Evolutionary conservation across 1,139 yeast genomes (phyloP).

Genomic region (Geotrichum siamense): DNA sequence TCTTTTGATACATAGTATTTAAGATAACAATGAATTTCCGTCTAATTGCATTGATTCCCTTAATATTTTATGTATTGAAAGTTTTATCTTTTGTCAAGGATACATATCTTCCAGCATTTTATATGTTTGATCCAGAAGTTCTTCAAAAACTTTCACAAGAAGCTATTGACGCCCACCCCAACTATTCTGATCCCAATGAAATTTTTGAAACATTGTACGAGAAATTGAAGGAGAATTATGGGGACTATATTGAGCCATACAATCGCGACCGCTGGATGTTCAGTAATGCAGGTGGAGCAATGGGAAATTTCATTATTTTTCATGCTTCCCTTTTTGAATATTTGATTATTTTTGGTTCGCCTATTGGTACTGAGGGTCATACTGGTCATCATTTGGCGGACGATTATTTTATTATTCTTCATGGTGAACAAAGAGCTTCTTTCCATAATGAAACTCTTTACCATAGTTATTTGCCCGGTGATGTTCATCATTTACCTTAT

Average conservation of each 20-base stretch:
- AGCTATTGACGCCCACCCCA: constrained; percentile 46
- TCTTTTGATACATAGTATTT: no score
- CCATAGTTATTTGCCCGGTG: constrained; percentile 63
- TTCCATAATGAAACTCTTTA: constrained; percentile 52
- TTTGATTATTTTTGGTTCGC: constrained; percentile 79
- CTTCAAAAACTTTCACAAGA: constrained; percentile 44
- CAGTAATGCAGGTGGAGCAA: constrained; percentile 98
- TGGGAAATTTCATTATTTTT: constrained; percentile 93
- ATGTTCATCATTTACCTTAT: constrained; percentile 66
- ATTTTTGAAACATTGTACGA: constrained; percentile 55
- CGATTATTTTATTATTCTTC: constrained; percentile 85
- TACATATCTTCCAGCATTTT: constrained; percentile 48
- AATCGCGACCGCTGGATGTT: constrained; percentile 83
- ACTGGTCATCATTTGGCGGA: constrained; percentile 93
- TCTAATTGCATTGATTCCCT: constrained; percentile 10
- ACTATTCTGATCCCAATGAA: constrained; percentile 50
- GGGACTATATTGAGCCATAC: constrained; percentile 59
- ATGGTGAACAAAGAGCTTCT: constrained; percentile 74
- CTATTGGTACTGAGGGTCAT: constrained; percentile 94
- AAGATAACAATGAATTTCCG: no score
- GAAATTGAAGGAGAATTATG: constrained; percentile 55
- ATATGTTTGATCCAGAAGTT: constrained; percentile 47
- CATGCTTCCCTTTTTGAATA: constrained; percentile 96
- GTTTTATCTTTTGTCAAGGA: constrained; percentile 19
- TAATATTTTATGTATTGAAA: background rate